Conservation (phyloP, 805 yeast genomes). For the Wickerhamiella kurtzmanii region DNA sequence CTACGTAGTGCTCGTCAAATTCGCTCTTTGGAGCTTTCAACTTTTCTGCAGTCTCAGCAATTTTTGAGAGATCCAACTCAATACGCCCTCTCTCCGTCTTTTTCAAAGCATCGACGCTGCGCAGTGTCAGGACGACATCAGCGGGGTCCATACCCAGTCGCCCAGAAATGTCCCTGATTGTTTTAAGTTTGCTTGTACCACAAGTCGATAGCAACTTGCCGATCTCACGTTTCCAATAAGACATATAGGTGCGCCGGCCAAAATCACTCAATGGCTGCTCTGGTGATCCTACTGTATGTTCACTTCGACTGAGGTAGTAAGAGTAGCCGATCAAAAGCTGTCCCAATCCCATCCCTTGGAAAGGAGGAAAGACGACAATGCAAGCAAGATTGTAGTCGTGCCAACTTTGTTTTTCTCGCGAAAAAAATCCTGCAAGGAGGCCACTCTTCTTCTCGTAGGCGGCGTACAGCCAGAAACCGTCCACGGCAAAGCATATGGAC, state of each 20-base stretch:
- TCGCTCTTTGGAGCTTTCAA: not conserved
- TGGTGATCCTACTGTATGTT: conserved; percentile 66
- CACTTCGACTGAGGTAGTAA: conserved; percentile 55
- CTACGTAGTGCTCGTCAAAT: not conserved
- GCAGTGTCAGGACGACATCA: conserved; percentile 25
- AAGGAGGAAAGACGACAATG: conserved; percentile 83
- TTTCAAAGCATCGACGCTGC: conserved; percentile 20
- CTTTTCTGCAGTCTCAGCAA: not conserved
- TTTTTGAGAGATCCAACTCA: not conserved
- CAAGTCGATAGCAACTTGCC: conserved; percentile 17
- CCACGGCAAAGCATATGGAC: conserved; percentile 69
- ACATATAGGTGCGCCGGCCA: conserved; percentile 59
- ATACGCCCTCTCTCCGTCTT: not conserved
- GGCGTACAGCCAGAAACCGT: conserved; percentile 67
- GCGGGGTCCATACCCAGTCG: conserved; percentile 25
- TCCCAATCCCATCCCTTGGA: conserved; percentile 67
- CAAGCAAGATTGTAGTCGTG: conserved; percentile 83
- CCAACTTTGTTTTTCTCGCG: conserved; percentile 62
- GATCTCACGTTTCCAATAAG: conserved; percentile 57
- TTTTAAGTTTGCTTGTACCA: conserved; percentile 2
- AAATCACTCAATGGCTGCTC: conserved; percentile 79
- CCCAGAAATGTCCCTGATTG: conserved; percentile 21
- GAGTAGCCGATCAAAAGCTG: conserved; percentile 71
- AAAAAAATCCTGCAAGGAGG: conserved; percentile 77
- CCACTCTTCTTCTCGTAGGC: conserved; percentile 20